Conservation (phyloP, 164 flowering plant species). For the Kingdonia uniflora region DNA sequence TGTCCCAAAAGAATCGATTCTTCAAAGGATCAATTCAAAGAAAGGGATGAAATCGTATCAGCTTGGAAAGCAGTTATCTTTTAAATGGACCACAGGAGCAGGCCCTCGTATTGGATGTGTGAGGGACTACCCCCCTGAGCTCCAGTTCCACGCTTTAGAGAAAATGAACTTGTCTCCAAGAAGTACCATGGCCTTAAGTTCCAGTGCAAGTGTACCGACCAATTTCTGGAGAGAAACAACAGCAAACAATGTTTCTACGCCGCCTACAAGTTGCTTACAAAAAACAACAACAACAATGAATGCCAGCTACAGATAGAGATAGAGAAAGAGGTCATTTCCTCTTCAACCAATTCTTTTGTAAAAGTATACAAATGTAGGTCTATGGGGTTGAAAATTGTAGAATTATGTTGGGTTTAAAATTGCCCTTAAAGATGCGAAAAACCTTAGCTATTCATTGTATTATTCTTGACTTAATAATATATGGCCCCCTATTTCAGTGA, state of each 20-base stretch:
- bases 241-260: neutral
- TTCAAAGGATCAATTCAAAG: conserved; percentile 54
- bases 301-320: conserved; percentile 6
- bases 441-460: too few species aligned
- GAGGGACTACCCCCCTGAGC: conserved; percentile 64
- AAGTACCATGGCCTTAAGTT: conserved; percentile 12
- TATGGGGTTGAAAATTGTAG: conserved; percentile 6
- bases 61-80: conserved; percentile 60
- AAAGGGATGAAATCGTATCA: conserved; percentile 50
- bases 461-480: too few species aligned
- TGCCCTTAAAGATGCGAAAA: conserved; percentile 7
- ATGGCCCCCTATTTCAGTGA: too few species aligned
- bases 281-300: neutral
- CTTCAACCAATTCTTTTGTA: conserved; percentile 5
- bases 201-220: neutral
- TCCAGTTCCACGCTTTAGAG: conserved; percentile 57
- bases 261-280: too few species aligned
- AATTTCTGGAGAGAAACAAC: conserved; percentile 12
- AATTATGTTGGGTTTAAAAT: conserved; percentile 4
- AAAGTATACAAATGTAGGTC: neutral
- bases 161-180: conserved; percentile 69
- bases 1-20: conserved; percentile 40
- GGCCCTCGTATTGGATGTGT: conserved; percentile 83
- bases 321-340: conserved; percentile 8
- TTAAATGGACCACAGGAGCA: conserved; percentile 80